Evolutionary conservation across 345 rosid genomes (phyloP), one percentile per base, ranked within the genome.

Genomic region (Melaleuca quinquenervia): DNA sequence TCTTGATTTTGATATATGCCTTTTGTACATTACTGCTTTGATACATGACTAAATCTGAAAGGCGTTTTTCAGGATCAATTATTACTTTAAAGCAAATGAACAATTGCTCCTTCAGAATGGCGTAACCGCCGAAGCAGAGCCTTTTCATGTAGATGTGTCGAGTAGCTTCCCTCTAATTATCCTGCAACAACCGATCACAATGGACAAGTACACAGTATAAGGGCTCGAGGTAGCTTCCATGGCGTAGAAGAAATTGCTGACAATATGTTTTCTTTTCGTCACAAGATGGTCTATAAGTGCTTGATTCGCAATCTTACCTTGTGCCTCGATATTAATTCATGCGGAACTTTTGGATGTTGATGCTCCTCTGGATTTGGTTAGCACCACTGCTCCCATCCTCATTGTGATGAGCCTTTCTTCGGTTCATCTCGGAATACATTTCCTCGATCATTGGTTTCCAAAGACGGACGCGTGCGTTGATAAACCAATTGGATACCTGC

Each of bases 371-470:
- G 83, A 52, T 88, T 14, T 27, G 87, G 32, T 82, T 82, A 53
- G 45, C 45, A 58, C 83, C 75, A 44, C 55, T 70, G 29, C 48
- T 87, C 88, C 94, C 94, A 58, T 92, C 91, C 50, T 88, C 90
- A 20, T 50, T 54, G 24, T 82, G 75, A 29, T 82, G 87, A 54
- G 85, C 89, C 62, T 94, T 94, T 87, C 96, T 90, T 88, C 90
- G 86, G 91, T 94, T 97, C 97, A 95, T 93, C 87, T 97, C 98
- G 0, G 91, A 91, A 84, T 96, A 95, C 99, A 97, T 97, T 58
- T 97, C 99, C 91, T 96, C 99, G 18, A 97, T 97, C 99, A 96
- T 92, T 18, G 99, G 99, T 88, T 97, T 97, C 99, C 99, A 97
- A 52, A 97, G 93, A 5, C 99, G 96, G 84, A 97, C 99, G 1